A percentile compares a stretch with the other conserved stretches of the same genome.
Conservation (phyloP, 2,329 filamentous ascomycete species). For the Chrysoporthe cubensis region DNA sequence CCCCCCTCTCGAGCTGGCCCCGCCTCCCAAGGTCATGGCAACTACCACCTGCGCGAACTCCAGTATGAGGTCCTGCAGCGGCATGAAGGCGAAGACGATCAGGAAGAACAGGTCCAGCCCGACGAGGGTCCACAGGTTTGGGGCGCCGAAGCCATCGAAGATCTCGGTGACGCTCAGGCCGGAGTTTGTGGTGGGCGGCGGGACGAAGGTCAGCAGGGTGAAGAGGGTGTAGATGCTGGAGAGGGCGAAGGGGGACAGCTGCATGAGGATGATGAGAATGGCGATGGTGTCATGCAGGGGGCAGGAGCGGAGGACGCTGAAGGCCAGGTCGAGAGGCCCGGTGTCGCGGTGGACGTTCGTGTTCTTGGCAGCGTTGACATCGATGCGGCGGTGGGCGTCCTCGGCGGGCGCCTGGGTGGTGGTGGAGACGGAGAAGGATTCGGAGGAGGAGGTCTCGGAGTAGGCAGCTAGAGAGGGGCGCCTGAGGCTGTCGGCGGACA, state of each 20-base stretch:
- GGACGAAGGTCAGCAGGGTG: conserved; percentile 89
- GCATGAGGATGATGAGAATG: conserved; percentile 93
- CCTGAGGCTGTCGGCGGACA: conserved; percentile 46
- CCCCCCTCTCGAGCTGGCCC: conserved; percentile 69
- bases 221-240: conserved; percentile 91
- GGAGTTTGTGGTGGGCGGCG: conserved; percentile 76
- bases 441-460: conserved; percentile 39
- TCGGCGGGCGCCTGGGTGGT: conserved; percentile 36
- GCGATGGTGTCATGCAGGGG: conserved; percentile 94
- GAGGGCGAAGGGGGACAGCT: conserved; percentile 84
- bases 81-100: conserved; percentile 83
- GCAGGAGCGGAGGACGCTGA: conserved; percentile 86
- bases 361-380: conserved; percentile 71
- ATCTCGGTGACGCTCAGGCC: conserved; percentile 87
- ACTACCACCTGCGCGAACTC: conserved; percentile 94
- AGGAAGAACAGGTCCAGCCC: conserved; percentile 84
- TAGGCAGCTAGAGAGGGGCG: conserved; percentile 55
- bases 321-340: conserved; percentile 75
- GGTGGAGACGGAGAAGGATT: conserved; percentile 30
- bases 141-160: conserved; percentile 84
- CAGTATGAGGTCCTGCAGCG: conserved; percentile 83
- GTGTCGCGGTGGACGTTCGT: conserved; percentile 70
- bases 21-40: conserved; percentile 85
- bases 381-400: conserved; percentile 66
- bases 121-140: conserved; percentile 81